phyloP scores from a whole-genome alignment of 164 flowering plant genomes.

The Akebia trifoliata region DNA sequence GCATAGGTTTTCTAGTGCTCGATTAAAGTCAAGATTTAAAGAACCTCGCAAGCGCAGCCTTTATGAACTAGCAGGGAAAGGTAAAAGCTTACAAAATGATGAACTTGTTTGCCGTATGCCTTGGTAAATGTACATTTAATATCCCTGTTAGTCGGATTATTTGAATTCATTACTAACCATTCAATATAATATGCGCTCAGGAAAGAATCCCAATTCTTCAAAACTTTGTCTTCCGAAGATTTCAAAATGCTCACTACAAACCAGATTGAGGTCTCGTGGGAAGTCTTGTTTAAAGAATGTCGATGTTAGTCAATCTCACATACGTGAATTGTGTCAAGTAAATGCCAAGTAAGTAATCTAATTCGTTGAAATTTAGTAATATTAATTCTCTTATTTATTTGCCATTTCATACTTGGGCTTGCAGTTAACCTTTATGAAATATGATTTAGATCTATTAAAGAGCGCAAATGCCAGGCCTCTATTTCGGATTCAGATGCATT shows the following conservation, averaged over 20 bases:
- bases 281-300: conserved; percentile 11
- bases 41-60: conserved; percentile 51
- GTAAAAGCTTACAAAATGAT: conserved; percentile 18
- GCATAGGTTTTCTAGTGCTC: conserved; percentile 6
- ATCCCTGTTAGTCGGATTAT: no score
- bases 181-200: conserved; percentile 16
- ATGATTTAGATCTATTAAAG: conserved; percentile 26
- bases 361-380: neutral
- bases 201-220: conserved; percentile 17
- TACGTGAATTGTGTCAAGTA: conserved; percentile 5
- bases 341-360: conserved; percentile 24
- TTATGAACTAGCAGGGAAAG: conserved; percentile 36
- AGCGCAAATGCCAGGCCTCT: conserved; percentile 14
- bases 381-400: neutral
- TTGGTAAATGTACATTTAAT: no score
- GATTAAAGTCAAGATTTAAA: conserved; percentile 26
- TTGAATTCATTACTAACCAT: conserved; percentile 5
- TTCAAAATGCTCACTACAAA: conserved; percentile 14
- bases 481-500: conserved; percentile 28
- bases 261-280: conserved; percentile 10
- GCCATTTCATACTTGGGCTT: neutral
- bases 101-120: no score
- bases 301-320: conserved; percentile 11
- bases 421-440: conserved; percentile 1
- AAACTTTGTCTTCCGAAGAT: conserved; percentile 14